Evolutionary conservation across 2,329 filamentous ascomycete species (phyloP).

Genomic region (Trichoderma sp.): DNA sequence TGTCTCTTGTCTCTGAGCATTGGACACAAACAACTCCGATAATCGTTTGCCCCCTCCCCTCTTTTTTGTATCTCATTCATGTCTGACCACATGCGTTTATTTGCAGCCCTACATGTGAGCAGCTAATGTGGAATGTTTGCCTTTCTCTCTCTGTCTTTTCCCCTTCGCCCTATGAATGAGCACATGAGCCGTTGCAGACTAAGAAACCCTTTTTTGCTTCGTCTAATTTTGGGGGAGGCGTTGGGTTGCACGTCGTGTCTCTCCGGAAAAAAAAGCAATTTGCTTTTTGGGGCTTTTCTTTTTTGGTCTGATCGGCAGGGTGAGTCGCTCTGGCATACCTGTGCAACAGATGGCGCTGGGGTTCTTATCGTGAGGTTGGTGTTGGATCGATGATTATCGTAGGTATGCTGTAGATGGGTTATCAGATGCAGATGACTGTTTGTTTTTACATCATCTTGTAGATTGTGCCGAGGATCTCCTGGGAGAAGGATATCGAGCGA

Average conservation of each 20-base stretch:
- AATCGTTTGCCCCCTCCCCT: background rate
- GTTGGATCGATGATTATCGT: background rate
- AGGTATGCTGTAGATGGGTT: background rate
- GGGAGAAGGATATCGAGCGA: background rate
- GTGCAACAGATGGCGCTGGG: background rate
- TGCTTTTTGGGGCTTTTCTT: background rate
- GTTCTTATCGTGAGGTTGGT: background rate
- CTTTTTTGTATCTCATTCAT: background rate
- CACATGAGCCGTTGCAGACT: background rate
- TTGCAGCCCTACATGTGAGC: slow-evolving; percentile 3
- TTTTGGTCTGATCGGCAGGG: background rate
- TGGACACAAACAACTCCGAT: background rate
- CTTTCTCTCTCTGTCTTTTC: background rate
- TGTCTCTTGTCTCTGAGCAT: background rate
- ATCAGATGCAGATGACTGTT: background rate
- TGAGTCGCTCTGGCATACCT: background rate
- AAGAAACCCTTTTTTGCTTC: background rate
- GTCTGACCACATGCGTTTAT: background rate
- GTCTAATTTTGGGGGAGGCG: background rate
- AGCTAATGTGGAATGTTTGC: background rate
- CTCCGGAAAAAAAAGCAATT: background rate
- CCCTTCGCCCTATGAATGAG: background rate
- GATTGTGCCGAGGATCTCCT: background rate
- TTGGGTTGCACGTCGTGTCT: background rate
- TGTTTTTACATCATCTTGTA: background rate